Base-by-base conservation (phyloP, 805 yeast species). In the Yamadazyma paraphyllophila region DNA sequence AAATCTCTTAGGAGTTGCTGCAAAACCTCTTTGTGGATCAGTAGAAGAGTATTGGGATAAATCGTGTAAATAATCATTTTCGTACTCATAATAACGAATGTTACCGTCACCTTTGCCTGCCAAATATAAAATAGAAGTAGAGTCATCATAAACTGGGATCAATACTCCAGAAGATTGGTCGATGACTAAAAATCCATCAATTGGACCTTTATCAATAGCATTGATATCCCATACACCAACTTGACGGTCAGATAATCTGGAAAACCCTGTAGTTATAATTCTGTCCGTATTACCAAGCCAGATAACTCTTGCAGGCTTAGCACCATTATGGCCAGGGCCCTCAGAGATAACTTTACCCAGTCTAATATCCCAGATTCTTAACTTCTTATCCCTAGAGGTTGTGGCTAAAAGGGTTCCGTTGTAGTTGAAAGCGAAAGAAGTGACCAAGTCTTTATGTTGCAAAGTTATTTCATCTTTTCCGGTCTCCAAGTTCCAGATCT, bases 41-140 rank as follows among this genome's bases (percentile, higher is more conserved):
- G 82, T 79, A 3, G 97, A 89, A 49, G 83, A 83, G 65, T 78
- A 94, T 63, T 92, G 97, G n/a, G 96, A 87, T 48, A 94, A 69
- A 55, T 86, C 88, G 66, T 75, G 83, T 45, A 94, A 74, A 58
- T 83, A 85, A 58, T 92, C 97, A 57, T 87, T 81, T 50, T 83
- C 89, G 64, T 79, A 89, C 71, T 94, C 99, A 61, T 73, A 94
- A 69, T 92, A 92, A 60, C 97, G 87, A 58, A 94, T 88, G 64
- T 92, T 94, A 57, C 98, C 98, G 65, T 94, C 99, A 65, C 97
- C 97, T 66, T 94, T 92, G 56, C 99, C 99, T 27, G 96, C 98
- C 50, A 94, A 71, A 60, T 85, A 94, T 48, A 94, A 74, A 47
- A 91, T 80, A 45, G 83, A 80, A 37, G 87, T 90, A 30, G 86